Conservation (phyloP, 768 basidiomycete genomes). For the Psilocybe cyanescens region DNA sequence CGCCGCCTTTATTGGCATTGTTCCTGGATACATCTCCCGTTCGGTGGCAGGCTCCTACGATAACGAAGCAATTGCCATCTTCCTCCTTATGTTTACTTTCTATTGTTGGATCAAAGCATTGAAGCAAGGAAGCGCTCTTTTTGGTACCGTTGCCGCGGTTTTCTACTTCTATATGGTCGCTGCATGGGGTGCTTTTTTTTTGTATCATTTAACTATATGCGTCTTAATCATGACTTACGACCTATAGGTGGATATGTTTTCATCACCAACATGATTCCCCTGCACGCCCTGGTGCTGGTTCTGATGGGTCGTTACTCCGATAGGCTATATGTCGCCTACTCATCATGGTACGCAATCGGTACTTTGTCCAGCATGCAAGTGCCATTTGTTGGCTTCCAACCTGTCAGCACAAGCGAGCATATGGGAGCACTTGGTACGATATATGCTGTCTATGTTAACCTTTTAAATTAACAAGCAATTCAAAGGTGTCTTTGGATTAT, state of each 20-base stretch:
- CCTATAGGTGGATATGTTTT: slow-evolving; percentile 91
- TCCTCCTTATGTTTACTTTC: slow-evolving; percentile 99
- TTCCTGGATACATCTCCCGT: slow-evolving; percentile 97
- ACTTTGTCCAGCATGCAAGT: slow-evolving; percentile 99
- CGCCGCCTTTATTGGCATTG: slow-evolving; percentile 97
- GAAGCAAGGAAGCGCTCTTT: slow-evolving; percentile 92
- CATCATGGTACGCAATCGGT: slow-evolving; percentile 97
- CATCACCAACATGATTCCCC: slow-evolving; percentile 99
- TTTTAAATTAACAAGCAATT: slow-evolving; percentile 11
- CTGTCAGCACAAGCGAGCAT: slow-evolving; percentile 96
- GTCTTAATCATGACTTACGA: slow-evolving; percentile 1
- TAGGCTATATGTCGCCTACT: slow-evolving; percentile 93
- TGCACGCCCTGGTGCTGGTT: slow-evolving; percentile 93
- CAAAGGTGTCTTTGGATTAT: slow-evolving; percentile 89
- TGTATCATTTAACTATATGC: background rate
- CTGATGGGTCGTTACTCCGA: slow-evolving; percentile 95
- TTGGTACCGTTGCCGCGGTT: slow-evolving; percentile 86
- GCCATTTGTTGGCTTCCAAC: slow-evolving; percentile 98
- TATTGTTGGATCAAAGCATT: slow-evolving; percentile 96
- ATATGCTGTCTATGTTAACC: slow-evolving; percentile 4
- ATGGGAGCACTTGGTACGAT: slow-evolving; percentile 92
- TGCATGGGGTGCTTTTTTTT: slow-evolving; percentile 81
- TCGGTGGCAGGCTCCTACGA: slow-evolving; percentile 99
- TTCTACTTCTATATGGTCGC: slow-evolving; percentile 99
- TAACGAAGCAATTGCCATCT: slow-evolving; percentile 99